Conservation (phyloP, 495 filamentous ascomycete genomes). For the Hypoxylon fragiforme region DNA sequence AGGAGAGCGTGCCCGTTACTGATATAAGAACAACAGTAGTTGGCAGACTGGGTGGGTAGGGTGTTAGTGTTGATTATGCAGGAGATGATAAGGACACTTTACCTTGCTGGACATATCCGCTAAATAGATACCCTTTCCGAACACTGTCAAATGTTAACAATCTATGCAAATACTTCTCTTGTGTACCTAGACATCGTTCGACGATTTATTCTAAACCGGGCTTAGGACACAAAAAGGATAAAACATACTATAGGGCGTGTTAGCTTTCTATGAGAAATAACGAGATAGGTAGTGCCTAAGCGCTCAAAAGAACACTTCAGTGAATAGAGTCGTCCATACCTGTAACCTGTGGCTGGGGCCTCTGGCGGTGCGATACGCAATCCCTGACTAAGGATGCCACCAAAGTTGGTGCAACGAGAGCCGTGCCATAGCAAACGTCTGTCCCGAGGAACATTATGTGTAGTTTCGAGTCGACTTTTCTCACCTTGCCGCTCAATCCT, state of each 20-base stretch:
- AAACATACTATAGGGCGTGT: slow-evolving; percentile 19
- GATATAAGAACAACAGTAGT: slow-evolving; percentile 64
- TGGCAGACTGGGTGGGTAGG: slow-evolving; percentile 60
- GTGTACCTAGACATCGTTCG: too few relatives aligned
- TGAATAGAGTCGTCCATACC: slow-evolving; percentile 41
- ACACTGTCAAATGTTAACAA: slow-evolving; percentile 44
- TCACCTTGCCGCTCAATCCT: slow-evolving; percentile 79
- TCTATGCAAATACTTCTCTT: too few relatives aligned
- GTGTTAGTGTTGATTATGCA: slow-evolving; percentile 44
- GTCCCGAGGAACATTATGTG: slow-evolving; percentile 50
- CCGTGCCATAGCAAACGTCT: slow-evolving; percentile 88
- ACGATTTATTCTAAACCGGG: too few relatives aligned
- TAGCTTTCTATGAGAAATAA: too few relatives aligned
- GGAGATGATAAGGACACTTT: not conserved
- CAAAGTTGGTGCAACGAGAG: slow-evolving; percentile 75
- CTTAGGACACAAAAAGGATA: too few relatives aligned
- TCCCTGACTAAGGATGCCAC: slow-evolving; percentile 81
- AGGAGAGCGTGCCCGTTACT: slow-evolving; percentile 58
- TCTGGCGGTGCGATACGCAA: slow-evolving; percentile 85
- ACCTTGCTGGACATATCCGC: slow-evolving; percentile 72
- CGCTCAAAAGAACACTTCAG: too few relatives aligned
- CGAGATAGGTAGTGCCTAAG: not conserved
- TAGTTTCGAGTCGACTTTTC: slow-evolving; percentile 64
- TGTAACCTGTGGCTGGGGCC: slow-evolving; percentile 73
- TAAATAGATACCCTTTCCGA: slow-evolving; percentile 89